Percentiles rank a stretch among this genome's conserved stretches.
Conservation (phyloP, 2,329 filamentous ascomycete species). For the Fusarium tricinctum region DNA sequence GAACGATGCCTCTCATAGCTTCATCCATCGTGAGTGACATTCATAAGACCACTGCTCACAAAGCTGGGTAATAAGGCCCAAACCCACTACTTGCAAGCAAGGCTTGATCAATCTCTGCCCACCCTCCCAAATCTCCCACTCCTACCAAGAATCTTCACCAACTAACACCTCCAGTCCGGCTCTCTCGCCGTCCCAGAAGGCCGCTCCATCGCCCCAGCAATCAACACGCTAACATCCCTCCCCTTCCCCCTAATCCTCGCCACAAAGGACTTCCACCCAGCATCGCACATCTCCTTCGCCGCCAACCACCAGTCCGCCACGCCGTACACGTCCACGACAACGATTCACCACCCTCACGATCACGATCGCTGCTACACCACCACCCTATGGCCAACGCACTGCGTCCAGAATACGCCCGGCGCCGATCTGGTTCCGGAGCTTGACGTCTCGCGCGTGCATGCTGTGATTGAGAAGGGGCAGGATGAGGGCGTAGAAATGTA, state of each 20-base stretch:
- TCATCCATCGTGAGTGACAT: too few relatives aligned
- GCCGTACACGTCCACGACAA: conserved; percentile 76
- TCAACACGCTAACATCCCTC: conserved; percentile 81
- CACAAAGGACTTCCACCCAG: conserved; percentile 93
- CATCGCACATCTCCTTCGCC: conserved; percentile 89
- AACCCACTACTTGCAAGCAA: too few relatives aligned
- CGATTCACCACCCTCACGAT: conserved; percentile 76
- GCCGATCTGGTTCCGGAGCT: conserved; percentile 82
- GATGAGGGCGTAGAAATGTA: conserved; percentile 89
- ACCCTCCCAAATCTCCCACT: too few relatives aligned
- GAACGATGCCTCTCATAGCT: too few relatives aligned
- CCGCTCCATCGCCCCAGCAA: conserved; percentile 74
- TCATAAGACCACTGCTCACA: too few relatives aligned
- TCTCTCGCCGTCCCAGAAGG: conserved; percentile 85
- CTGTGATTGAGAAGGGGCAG: conserved; percentile 82
- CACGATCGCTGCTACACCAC: conserved; percentile 73
- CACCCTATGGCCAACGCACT: conserved; percentile 91
- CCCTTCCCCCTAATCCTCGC: conserved; percentile 83
- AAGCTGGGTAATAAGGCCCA: too few relatives aligned
- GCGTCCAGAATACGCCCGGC: conserved; percentile 80
- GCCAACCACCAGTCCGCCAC: conserved; percentile 77
- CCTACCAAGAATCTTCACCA: background rate
- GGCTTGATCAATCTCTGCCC: background rate
- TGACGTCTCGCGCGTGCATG: conserved; percentile 69
- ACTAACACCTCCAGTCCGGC: conserved; percentile 72